Evolutionary conservation across 345 rosid genomes (phyloP), one percentile per base, ranked within the genome.

Genomic region (Pugionium dolabratum): DNA sequence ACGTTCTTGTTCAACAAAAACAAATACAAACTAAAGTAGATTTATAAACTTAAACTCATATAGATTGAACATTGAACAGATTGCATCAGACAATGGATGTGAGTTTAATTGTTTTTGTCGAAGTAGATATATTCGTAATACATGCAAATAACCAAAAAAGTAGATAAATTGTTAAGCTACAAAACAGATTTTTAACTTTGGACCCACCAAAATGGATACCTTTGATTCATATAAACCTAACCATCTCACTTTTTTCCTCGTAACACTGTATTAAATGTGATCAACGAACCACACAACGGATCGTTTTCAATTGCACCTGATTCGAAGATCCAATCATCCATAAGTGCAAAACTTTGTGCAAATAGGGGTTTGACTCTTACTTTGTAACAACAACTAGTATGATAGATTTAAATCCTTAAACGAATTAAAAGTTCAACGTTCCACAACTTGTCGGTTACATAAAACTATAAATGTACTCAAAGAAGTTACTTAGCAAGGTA

Each of bases 1-100:
- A 66, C 76, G 72, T 73, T 73, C 55, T 72, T 72, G 25, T 31
- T 54, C 50, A 70, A 34, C 66, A 40, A 50, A 8, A 39, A 57
- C 46, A 11, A 46, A 29, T 36, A 43, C 62, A 54, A 45, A 39
- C 62, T 70, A 54, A 61, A 53, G 42, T 61, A 27, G 36, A 34
- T 34, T 34, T 34, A 34, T 34, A 34, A 34, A 34, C 36, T 34
- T 34, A 34, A 34, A 34, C 34, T 18, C 18, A 18, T 18, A 18
- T 18, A 18, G 18, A 18, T 18, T 18, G 18, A 18, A 18, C 18
- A 18, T 18, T 34, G 4, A 34, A 34, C 36, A 5, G n/a, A 42
- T 42, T 18, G 18, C 18, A 18, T 18, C 18, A 18, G 18, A 62
- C 9, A 48, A 31, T 58, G 9, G 31, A 42, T 49, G 36, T 34